Percentiles rank a stretch among this genome's conserved stretches.
These are phyloP conservation scores for Fomitopsis pulvina DNA, from an alignment of 768 basidiomycete species.

Conservation along the genomic window DNA sequence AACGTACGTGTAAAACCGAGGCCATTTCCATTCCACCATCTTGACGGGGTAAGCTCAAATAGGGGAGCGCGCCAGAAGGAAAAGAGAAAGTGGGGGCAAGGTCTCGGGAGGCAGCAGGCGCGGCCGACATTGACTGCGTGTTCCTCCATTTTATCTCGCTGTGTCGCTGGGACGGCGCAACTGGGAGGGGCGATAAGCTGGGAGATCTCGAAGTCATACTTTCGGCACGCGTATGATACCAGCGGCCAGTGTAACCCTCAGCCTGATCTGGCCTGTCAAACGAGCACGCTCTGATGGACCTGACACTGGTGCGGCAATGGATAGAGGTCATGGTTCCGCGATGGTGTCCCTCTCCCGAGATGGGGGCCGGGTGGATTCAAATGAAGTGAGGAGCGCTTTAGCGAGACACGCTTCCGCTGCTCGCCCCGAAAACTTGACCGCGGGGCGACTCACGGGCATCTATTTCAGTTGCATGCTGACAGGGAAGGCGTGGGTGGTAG, in stretches of 20 bases:
- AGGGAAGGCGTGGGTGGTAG: background rate
- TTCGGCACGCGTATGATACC: background rate
- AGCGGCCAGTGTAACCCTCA: background rate
- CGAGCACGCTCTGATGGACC: background rate
- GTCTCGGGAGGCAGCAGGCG: background rate
- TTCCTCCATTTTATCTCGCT: background rate
- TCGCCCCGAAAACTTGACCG: no score
- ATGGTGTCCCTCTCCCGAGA: background rate
- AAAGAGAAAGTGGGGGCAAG: background rate
- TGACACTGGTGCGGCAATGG: background rate
- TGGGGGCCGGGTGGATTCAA: background rate
- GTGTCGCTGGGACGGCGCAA: background rate
- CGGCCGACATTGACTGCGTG: background rate
- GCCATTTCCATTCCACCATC: slow-evolving; percentile 19
- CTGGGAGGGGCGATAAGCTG: slow-evolving; percentile 2
- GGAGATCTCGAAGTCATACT: background rate
- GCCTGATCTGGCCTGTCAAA: background rate
- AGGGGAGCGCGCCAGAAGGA: background rate
- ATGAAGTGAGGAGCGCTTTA: no score
- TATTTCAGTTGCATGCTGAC: slow-evolving; percentile 1
- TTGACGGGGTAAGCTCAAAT: background rate
- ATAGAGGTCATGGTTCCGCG: background rate
- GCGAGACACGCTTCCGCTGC: no score
- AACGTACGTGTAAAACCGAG: slow-evolving; percentile 22
- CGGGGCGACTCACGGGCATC: background rate